phyloP scores from a whole-genome alignment of 2,329 filamentous ascomycete genomes.

The Paraphoma chrysanthemicola region DNA sequence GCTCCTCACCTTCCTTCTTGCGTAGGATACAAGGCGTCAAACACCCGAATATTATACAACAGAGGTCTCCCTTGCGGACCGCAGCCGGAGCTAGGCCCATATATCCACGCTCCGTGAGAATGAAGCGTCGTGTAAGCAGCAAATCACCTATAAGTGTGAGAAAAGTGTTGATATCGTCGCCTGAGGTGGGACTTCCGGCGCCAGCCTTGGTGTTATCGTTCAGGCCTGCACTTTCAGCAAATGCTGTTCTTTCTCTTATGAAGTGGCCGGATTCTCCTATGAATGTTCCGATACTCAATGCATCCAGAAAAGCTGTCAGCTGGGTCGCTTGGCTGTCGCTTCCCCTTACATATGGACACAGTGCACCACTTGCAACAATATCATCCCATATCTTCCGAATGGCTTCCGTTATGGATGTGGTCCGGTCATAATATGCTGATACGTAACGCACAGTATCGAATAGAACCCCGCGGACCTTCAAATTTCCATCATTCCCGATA shows the following conservation, averaged over 20 bases:
- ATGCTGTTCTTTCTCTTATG: neutral
- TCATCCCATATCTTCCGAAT: neutral
- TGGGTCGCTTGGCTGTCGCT: neutral
- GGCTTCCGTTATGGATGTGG: neutral
- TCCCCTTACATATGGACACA: neutral
- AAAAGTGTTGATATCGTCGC: neutral
- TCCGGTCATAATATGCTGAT: neutral
- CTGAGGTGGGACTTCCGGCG: no score
- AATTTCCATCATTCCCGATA: neutral
- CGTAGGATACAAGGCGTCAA: conserved; percentile 5
- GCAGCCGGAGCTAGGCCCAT: conserved; percentile 5
- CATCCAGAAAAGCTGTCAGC: neutral
- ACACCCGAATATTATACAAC: conserved; percentile 11
- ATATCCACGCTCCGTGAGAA: conserved; percentile 9
- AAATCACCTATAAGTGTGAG: neutral
- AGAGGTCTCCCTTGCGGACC: neutral
- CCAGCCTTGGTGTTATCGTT: neutral
- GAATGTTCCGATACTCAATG: neutral
- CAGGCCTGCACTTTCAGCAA: neutral
- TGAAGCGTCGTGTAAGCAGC: conserved; percentile 1
- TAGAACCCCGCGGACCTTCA: neutral
- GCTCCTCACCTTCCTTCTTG: neutral
- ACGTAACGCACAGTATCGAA: neutral
- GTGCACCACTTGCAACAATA: neutral
- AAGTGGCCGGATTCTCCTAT: neutral